Evolutionary conservation across 2,329 filamentous ascomycete species (phyloP).

Genomic region (Neopestalotiopsis rosae): DNA sequence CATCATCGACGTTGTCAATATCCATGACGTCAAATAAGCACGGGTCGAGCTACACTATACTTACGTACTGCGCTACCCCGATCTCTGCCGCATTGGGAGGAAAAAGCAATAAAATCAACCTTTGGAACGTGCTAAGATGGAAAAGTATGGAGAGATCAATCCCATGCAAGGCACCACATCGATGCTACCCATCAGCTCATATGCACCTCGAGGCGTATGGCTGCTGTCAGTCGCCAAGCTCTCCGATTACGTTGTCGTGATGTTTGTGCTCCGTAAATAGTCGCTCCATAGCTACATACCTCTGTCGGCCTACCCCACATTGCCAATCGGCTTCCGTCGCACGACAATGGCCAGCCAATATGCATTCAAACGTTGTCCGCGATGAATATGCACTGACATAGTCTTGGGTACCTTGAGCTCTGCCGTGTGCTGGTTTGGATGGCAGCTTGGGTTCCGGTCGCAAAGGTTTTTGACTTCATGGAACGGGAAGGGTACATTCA

Average conservation of each 20-base stretch:
- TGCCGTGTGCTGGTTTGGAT: too few relatives aligned
- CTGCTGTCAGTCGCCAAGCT: background rate
- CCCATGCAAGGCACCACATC: background rate
- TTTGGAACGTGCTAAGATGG: background rate
- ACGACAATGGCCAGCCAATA: too few relatives aligned
- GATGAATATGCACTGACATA: too few relatives aligned
- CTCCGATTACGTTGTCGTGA: background rate
- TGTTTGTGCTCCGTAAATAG: background rate
- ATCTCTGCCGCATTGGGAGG: background rate
- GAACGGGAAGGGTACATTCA: too few relatives aligned
- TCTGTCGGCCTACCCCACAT: too few relatives aligned
- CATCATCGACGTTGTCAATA: conserved; percentile 16
- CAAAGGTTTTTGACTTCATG: too few relatives aligned
- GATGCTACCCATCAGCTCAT: background rate
- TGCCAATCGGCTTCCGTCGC: too few relatives aligned
- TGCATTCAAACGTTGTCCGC: too few relatives aligned
- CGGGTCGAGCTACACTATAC: background rate
- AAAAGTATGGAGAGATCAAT: background rate
- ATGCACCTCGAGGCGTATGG: background rate
- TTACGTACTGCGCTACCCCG: background rate
- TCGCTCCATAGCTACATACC: too few relatives aligned
- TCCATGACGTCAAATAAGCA: conserved; percentile 18
- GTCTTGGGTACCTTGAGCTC: too few relatives aligned
- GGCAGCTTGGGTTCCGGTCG: too few relatives aligned
- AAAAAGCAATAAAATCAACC: background rate